Conservation (phyloP, 177 flowering plant genomes). For the Vitis hybrid region DNA sequence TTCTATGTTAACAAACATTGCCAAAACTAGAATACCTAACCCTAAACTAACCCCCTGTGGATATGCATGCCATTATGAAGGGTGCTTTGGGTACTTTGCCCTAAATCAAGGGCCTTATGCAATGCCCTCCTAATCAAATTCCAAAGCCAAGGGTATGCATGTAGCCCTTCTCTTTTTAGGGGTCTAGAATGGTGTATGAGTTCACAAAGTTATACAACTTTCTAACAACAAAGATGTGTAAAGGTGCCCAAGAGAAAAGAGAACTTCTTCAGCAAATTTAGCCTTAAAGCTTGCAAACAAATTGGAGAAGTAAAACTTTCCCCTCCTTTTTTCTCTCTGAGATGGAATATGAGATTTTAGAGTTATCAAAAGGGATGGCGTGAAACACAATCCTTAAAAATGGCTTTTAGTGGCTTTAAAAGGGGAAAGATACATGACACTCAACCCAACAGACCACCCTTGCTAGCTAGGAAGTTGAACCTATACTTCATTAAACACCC, state of each 20-base stretch:
- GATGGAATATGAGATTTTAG: neutral
- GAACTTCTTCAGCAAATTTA: slow-evolving; percentile 20
- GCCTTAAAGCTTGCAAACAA: slow-evolving; percentile 31
- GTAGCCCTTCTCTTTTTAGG: too few species aligned
- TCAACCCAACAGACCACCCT: slow-evolving; percentile 9
- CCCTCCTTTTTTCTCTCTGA: slow-evolving; percentile 14
- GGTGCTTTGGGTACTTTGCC: too few species aligned
- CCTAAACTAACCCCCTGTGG: too few species aligned
- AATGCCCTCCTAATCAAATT: too few species aligned
- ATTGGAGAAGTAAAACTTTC: slow-evolving; percentile 21
- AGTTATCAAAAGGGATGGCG: slow-evolving; percentile 16
- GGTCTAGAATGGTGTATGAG: too few species aligned
- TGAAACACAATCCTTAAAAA: slow-evolving; percentile 18
- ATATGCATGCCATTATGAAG: too few species aligned
- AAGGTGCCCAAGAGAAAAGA: slow-evolving; percentile 1
- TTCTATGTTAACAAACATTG: too few species aligned
- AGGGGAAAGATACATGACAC: neutral
- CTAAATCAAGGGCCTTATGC: too few species aligned
- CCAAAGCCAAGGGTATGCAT: too few species aligned
- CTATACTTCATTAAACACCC: neutral
- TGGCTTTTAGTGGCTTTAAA: slow-evolving; percentile 28
- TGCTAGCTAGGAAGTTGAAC: neutral
- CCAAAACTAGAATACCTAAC: too few species aligned
- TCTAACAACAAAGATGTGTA: neutral
- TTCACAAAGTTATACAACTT: too few species aligned